Evolutionary conservation across 1,284 basidiomycete species (phyloP).

Genomic region (Tilletia horrida): DNA sequence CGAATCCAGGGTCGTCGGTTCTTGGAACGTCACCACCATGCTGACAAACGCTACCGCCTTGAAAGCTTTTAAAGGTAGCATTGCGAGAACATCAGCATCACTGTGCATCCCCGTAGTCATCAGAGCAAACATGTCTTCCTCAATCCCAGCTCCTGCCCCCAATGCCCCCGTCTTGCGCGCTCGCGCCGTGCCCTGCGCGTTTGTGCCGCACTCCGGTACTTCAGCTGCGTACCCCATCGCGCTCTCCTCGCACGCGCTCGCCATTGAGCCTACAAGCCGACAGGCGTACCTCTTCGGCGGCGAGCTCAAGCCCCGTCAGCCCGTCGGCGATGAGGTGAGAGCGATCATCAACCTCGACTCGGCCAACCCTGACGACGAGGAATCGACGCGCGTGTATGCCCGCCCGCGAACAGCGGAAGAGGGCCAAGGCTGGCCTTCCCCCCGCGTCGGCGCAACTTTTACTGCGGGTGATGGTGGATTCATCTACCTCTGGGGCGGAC

Average conservation of each 20-base stretch:
- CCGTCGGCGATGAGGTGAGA: slow-evolving; percentile 50
- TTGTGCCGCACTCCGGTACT: neutral
- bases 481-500: slow-evolving; percentile 59
- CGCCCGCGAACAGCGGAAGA: neutral
- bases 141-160: neutral
- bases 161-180: slow-evolving; percentile 1
- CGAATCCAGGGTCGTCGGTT: no score
- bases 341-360: slow-evolving; percentile 36
- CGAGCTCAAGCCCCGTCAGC: slow-evolving; percentile 57
- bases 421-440: slow-evolving; percentile 31
- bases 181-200: slow-evolving; percentile 2
- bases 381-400: slow-evolving; percentile 5
- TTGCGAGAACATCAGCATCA: no score
- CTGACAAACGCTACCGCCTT: no score
- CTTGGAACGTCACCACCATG: no score
- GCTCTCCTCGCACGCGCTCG: slow-evolving; percentile 15
- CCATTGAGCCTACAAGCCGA: neutral
- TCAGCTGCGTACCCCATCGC: slow-evolving; percentile 4
- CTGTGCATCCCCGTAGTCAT: no score
- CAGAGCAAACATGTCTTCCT: neutral
- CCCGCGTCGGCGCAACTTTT: slow-evolving; percentile 57
- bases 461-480: slow-evolving; percentile 27
- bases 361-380: neutral
- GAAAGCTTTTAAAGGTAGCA: no score
- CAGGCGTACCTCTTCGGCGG: slow-evolving; percentile 56